A percentile compares a stretch with the other conserved stretches of the same genome.
Evolutionary conservation across 2,329 filamentous ascomycete species (phyloP).

Genomic region (Colletotrichum shisoi): DNA sequence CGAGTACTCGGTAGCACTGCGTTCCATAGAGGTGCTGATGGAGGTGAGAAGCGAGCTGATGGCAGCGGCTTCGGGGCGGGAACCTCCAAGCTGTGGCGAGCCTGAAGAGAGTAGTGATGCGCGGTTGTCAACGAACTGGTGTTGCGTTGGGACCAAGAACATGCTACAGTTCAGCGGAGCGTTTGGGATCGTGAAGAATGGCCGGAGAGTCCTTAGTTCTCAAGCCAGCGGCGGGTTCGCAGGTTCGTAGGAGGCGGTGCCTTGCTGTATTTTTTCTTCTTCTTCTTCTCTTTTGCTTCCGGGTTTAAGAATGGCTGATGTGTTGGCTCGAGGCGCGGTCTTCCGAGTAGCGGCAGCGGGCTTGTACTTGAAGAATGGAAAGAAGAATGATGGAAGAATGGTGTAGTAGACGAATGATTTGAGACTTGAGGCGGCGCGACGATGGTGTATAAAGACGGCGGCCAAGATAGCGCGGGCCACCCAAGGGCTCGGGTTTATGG

Average conservation of each 20-base stretch:
- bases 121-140: conserved; percentile 47
- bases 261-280: conserved; percentile 5
- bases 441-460: conserved; percentile 41
- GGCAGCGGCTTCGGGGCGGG: conserved; percentile 44
- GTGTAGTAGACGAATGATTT: conserved; percentile 30
- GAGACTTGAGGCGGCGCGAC: conserved; percentile 41
- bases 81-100: conserved; percentile 43
- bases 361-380: conserved; percentile 39
- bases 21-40: conserved; percentile 61
- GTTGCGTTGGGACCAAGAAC: conserved; percentile 47
- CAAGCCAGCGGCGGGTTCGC: conserved; percentile 43
- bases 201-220: conserved; percentile 47
- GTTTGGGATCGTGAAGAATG: conserved; percentile 30
- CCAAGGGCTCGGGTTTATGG: conserved; percentile 41
- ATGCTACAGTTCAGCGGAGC: conserved; percentile 47
- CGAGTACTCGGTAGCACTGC: conserved; percentile 76
- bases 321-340: conserved; percentile 29
- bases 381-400: conserved; percentile 37
- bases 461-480: conserved; percentile 41
- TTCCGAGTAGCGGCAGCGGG: conserved; percentile 34
- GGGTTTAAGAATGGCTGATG: conserved; percentile 21
- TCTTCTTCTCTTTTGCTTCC: conserved; percentile 10
- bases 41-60: conserved; percentile 45
- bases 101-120: conserved; percentile 44
- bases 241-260: conserved; percentile 32